Evolutionary conservation across 257 asterid species (phyloP).

Genomic region (Penstemon newberryi): DNA sequence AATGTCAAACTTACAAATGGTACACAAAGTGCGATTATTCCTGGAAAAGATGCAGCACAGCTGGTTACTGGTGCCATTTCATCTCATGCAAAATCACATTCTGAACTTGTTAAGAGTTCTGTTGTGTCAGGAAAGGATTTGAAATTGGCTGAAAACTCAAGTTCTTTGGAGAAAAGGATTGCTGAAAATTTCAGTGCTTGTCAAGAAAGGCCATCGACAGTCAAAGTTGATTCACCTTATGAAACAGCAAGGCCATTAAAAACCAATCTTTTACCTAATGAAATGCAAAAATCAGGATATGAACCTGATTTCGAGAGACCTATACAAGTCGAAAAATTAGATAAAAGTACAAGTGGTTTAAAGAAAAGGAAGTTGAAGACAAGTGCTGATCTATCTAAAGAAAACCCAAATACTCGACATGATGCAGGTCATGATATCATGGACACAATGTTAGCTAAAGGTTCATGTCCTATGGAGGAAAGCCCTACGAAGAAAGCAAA

Average conservation of each 20-base stretch:
- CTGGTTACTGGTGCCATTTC: slow-evolving; percentile 21
- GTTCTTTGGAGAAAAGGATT: slow-evolving; percentile 29
- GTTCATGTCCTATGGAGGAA: slow-evolving; percentile 35
- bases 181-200: slow-evolving; percentile 20
- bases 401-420: slow-evolving; percentile 22
- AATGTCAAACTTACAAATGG: slow-evolving; percentile 30
- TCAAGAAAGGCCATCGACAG: slow-evolving; percentile 18
- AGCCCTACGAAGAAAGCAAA: slow-evolving; percentile 40
- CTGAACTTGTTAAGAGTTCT: slow-evolving; percentile 27
- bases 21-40: slow-evolving; percentile 22
- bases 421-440: slow-evolving; percentile 31
- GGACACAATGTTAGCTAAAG: slow-evolving; percentile 22
- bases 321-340: slow-evolving; percentile 25
- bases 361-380: slow-evolving; percentile 25
- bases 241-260: slow-evolving; percentile 17
- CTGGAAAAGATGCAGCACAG: slow-evolving; percentile 29
- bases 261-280: slow-evolving; percentile 8
- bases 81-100: slow-evolving; percentile 29
- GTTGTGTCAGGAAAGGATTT: slow-evolving; percentile 30
- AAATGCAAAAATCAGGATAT: slow-evolving; percentile 22
- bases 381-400: slow-evolving; percentile 20
- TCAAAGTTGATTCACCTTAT: slow-evolving; percentile 22
- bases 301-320: slow-evolving; percentile 23
- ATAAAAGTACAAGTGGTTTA: slow-evolving; percentile 28
- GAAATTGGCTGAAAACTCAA: slow-evolving; percentile 27